Percentiles rank a stretch among this genome's conserved stretches.
Evolutionary conservation across 306 rosid species (phyloP).

Genomic region (Fagus crenata): DNA sequence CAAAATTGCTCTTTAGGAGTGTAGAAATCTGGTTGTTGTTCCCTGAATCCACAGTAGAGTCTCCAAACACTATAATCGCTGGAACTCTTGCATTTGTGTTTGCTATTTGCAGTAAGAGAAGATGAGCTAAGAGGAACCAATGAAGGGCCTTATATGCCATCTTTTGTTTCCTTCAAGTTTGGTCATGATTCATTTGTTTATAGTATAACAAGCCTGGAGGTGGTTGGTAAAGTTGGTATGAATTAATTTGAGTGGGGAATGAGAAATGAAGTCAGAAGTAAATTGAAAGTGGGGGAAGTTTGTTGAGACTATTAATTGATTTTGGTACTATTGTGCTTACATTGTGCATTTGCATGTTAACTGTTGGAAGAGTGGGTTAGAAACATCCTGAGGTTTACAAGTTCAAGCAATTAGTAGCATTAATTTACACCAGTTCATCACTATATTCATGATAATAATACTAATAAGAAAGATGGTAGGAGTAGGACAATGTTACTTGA

Average conservation of each 20-base stretch:
- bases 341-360: not conserved
- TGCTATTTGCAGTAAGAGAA: conserved; percentile 18
- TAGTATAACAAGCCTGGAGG: not conserved
- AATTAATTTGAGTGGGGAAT: not conserved
- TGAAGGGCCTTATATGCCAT: conserved; percentile 11
- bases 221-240: conserved; percentile 16
- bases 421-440: not conserved
- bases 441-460: not conserved
- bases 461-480: not conserved
- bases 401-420: not conserved
- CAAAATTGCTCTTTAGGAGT: conserved; percentile 46
- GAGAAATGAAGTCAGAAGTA: not conserved
- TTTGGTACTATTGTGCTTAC: not conserved
- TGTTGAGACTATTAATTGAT: conserved; percentile 17
- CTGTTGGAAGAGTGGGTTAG: not conserved
- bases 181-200: conserved; percentile 7
- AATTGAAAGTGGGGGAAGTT: conserved; percentile 33
- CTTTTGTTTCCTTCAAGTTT: not conserved
- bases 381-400: not conserved
- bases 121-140: conserved; percentile 21
- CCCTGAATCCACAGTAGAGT: conserved; percentile 64
- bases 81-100: conserved; percentile 34
- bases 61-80: conserved; percentile 59
- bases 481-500: not conserved
- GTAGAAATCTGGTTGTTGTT: conserved; percentile 60